A percentile compares a stretch with the other conserved stretches of the same genome.
Conservation (phyloP, 257 asterid genomes). For the Plantago major region DNA sequence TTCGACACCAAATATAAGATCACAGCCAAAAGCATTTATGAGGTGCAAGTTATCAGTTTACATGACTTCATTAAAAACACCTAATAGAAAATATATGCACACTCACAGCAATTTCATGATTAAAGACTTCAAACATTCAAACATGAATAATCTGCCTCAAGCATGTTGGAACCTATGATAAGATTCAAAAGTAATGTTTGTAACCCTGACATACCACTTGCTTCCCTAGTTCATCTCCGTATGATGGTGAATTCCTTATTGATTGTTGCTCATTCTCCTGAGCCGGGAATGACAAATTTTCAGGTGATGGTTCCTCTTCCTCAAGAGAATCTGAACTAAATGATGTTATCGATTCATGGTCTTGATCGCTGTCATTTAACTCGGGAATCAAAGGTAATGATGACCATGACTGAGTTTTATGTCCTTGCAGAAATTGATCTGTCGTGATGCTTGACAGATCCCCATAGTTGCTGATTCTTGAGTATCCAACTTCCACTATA, state of each 20-base stretch:
- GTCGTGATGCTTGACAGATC: slow-evolving; percentile 9
- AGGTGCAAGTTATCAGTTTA: background rate
- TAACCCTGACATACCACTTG: slow-evolving; percentile 10
- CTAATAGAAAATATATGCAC: background rate
- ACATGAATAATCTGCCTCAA: background rate
- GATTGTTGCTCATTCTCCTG: slow-evolving; percentile 9
- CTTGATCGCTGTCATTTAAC: slow-evolving; percentile 14
- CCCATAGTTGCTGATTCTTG: slow-evolving; percentile 26
- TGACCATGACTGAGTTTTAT: slow-evolving; percentile 15
- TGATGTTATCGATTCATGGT: slow-evolving; percentile 4
- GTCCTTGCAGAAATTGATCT: slow-evolving; percentile 17
- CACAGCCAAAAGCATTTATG: too few species aligned
- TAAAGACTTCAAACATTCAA: background rate
- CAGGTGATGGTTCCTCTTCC: slow-evolving; percentile 15
- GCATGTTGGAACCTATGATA: background rate
- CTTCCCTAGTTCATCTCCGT: slow-evolving; percentile 3
- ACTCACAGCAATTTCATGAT: background rate
- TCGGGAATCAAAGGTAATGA: slow-evolving; percentile 24
- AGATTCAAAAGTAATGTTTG: background rate
- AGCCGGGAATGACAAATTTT: background rate
- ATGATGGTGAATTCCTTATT: background rate
- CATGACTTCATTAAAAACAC: background rate
- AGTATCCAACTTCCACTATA: slow-evolving; percentile 24
- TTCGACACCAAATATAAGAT: too few species aligned
- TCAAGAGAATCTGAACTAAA: slow-evolving; percentile 6